phyloP scores from a whole-genome alignment of 163 green algal species.

The Picocystis sp. region DNA sequence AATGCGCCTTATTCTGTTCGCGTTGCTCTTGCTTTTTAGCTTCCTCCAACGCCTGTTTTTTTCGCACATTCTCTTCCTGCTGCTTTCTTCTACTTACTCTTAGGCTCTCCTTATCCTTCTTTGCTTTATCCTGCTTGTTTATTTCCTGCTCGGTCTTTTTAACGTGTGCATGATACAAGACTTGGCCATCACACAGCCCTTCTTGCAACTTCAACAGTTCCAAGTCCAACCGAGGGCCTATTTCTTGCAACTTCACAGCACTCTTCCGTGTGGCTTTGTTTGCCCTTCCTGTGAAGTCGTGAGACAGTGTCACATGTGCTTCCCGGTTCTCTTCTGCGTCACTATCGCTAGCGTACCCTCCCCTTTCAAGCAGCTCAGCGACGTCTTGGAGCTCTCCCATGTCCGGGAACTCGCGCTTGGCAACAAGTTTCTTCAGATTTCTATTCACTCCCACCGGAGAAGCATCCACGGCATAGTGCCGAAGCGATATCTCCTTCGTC shows the following conservation, averaged over 20 bases:
- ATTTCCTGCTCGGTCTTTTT: conserved; percentile 22
- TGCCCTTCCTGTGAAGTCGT: conserved; percentile 24
- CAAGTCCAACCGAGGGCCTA: conserved; percentile 76
- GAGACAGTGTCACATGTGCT: conserved; percentile 41
- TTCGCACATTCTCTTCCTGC: conserved; percentile 9
- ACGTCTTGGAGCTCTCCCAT: conserved; percentile 62
- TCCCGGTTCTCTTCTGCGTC: conserved; percentile 76
- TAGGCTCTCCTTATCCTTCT: conserved; percentile 1
- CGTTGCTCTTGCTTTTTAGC: conserved; percentile 11
- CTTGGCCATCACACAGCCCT: conserved; percentile 65
- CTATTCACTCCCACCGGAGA: conserved; percentile 58
- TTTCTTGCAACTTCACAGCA: conserved; percentile 52
- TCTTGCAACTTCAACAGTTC: conserved; percentile 88
- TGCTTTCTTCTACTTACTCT: neutral
- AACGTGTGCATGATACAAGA: conserved; percentile 75
- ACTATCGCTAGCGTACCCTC: conserved; percentile 53
- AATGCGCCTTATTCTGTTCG: no score
- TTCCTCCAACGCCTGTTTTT: conserved; percentile 24
- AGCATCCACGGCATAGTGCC: conserved; percentile 60
- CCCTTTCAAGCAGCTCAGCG: conserved; percentile 66
- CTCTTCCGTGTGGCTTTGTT: conserved; percentile 12
- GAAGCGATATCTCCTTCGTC: conserved; percentile 37
- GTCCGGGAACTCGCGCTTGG: conserved; percentile 49
- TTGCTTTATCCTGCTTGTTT: neutral
- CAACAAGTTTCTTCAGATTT: conserved; percentile 45